phyloP scores from a whole-genome alignment of 495 filamentous ascomycete genomes.

The Penicillium bovifimosum region DNA sequence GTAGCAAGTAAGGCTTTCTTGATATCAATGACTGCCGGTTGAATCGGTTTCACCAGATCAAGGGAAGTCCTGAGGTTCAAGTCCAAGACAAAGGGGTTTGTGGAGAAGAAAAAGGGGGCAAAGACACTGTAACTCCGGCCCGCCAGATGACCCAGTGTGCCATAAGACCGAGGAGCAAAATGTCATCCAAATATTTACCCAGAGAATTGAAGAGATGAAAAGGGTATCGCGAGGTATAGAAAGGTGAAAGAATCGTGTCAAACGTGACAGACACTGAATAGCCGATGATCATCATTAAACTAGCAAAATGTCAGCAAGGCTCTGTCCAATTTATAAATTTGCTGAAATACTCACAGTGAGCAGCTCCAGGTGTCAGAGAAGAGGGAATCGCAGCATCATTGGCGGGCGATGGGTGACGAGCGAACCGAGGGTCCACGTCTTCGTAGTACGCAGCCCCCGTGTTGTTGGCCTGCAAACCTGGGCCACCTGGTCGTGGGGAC shows the following conservation, averaged over 20 bases:
- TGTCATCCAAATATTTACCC: slow-evolving; percentile 7
- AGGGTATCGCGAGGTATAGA: slow-evolving; percentile 19
- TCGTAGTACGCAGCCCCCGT: slow-evolving; percentile 65
- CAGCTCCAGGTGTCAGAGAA: slow-evolving; percentile 31
- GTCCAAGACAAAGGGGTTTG: not conserved
- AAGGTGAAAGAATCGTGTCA: slow-evolving; percentile 5
- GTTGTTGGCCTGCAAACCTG: slow-evolving; percentile 4
- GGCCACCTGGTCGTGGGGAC: slow-evolving; percentile 10
- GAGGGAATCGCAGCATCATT: slow-evolving; percentile 24
- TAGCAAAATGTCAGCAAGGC: slow-evolving; percentile 1
- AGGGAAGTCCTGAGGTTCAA: not conserved
- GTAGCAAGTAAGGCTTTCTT: not conserved
- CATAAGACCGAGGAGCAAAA: slow-evolving; percentile 14
- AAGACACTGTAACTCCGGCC: slow-evolving; percentile 18
- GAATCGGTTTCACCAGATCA: not conserved
- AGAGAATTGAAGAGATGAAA: slow-evolving; percentile 15
- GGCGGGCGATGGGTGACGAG: slow-evolving; percentile 34
- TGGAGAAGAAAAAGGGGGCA: not conserved
- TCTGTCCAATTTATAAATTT: not conserved
- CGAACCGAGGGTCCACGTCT: slow-evolving; percentile 89
- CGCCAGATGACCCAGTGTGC: slow-evolving; percentile 11
- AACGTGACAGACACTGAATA: slow-evolving; percentile 1
- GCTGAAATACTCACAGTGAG: slow-evolving; percentile 27
- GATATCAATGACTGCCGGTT: not conserved
- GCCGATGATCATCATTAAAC: slow-evolving; percentile 14